A percentile compares a stretch with the other conserved stretches of the same genome.
Conservation (phyloP, 202 grass and related monocot genomes). For the Zizania palustris region DNA sequence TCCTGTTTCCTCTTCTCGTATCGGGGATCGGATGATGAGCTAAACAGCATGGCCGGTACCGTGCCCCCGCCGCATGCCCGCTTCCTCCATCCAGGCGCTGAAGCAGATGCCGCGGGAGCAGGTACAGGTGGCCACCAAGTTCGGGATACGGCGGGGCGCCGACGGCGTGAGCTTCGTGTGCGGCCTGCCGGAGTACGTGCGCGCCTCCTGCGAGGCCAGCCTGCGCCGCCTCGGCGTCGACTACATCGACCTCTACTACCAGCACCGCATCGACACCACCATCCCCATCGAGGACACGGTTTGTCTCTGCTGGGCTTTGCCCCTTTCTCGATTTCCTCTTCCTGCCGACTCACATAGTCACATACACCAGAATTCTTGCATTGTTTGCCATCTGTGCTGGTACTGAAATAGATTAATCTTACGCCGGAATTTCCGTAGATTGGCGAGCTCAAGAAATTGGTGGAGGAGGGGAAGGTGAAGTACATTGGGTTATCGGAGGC, state of each 20-base stretch:
- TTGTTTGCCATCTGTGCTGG: neutral
- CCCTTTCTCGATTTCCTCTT: neutral
- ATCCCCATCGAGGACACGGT: constrained; percentile 85
- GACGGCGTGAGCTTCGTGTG: constrained; percentile 32
- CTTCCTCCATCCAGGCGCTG: constrained; percentile 48
- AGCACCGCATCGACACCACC: constrained; percentile 60
- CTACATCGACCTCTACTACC: constrained; percentile 91
- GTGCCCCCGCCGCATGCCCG: neutral
- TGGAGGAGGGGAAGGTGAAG: constrained; percentile 71
- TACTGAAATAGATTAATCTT: neutral
- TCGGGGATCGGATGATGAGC: neutral
- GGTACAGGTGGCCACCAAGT: constrained; percentile 84
- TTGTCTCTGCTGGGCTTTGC: neutral
- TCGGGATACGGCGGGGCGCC: constrained; percentile 45
- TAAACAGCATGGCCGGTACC: neutral
- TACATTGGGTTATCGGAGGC: constrained; percentile 84
- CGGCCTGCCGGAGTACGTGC: constrained; percentile 68
- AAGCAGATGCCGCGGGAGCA: constrained; percentile 71
- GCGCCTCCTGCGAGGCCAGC: constrained; percentile 66
- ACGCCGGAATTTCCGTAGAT: constrained; percentile 41
- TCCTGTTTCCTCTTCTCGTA: neutral
- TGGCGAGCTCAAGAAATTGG: constrained; percentile 74
- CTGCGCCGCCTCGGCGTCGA: constrained; percentile 66
- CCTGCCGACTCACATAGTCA: neutral
- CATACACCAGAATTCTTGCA: neutral